Conservation (phyloP, 768 basidiomycete genomes). For the Auriscalpium orientale region DNA sequence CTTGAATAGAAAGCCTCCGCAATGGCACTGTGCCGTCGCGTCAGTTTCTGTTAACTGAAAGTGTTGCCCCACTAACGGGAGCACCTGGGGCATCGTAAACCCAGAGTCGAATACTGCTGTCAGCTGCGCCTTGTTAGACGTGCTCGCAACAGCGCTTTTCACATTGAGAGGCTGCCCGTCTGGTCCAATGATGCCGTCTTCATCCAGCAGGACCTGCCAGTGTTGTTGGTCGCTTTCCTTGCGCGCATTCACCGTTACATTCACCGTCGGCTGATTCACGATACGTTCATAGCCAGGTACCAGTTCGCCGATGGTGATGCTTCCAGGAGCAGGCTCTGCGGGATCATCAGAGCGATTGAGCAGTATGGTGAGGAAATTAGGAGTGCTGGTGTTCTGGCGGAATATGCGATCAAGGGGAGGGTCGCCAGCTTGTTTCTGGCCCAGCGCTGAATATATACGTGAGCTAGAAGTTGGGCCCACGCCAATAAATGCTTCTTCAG, state of each 20-base stretch:
- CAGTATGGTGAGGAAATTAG: slow-evolving; percentile 25
- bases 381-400: slow-evolving; percentile 21
- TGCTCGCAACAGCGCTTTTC: slow-evolving; percentile 14
- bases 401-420: slow-evolving; percentile 27
- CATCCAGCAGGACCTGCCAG: slow-evolving; percentile 26
- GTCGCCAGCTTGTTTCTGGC: slow-evolving; percentile 17
- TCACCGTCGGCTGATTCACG: slow-evolving; percentile 20
- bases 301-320: slow-evolving; percentile 26
- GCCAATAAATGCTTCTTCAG: slow-evolving; percentile 20
- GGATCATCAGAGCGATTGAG: slow-evolving; percentile 25
- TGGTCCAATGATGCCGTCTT: slow-evolving; percentile 27
- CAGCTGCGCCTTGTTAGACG: slow-evolving; percentile 40
- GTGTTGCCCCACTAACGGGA: slow-evolving; percentile 27
- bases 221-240: slow-evolving; percentile 17
- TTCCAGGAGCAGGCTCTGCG: slow-evolving; percentile 19
- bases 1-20: slow-evolving; percentile 54
- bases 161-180: slow-evolving; percentile 23
- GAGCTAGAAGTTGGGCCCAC: slow-evolving; percentile 25
- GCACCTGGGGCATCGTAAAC: slow-evolving; percentile 57
- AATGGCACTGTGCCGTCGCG: slow-evolving; percentile 29
- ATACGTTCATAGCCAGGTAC: slow-evolving; percentile 22
- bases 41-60: too few species aligned
- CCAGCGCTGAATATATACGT: slow-evolving; percentile 5
- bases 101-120: slow-evolving; percentile 65
- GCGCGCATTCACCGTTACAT: slow-evolving; percentile 13